Evolutionary conservation across 2,329 filamentous ascomycete species (phyloP).

Genomic region (Stagonosporopsis vannaccii): DNA sequence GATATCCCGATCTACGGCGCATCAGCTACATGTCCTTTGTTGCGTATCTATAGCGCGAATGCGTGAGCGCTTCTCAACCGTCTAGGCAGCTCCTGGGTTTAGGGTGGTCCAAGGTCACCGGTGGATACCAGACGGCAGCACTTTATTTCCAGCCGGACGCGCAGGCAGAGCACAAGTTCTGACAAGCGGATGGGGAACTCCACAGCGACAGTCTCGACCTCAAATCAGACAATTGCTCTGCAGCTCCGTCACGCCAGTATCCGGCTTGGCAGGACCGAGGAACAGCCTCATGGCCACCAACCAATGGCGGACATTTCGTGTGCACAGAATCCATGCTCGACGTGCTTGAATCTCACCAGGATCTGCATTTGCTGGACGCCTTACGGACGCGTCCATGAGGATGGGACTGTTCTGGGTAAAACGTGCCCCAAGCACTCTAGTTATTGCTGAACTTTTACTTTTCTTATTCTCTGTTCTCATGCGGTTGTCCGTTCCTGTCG

Average conservation of each 20-base stretch:
- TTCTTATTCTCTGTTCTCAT: neutral
- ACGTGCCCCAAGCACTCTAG: neutral
- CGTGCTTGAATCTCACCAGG: neutral
- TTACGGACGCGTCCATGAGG: slow-evolving; percentile 3
- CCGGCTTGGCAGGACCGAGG: neutral
- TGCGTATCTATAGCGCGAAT: neutral
- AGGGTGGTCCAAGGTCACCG: neutral
- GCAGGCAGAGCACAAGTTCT: neutral
- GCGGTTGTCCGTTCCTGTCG: neutral
- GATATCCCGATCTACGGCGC: neutral
- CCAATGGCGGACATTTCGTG: neutral
- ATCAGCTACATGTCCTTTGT: neutral
- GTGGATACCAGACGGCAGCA: neutral
- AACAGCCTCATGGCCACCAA: neutral
- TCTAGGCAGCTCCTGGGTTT: neutral
- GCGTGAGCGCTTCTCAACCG: neutral
- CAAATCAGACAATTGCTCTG: neutral
- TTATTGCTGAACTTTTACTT: neutral
- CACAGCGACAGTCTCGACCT: neutral
- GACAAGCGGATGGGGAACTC: neutral
- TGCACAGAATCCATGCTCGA: neutral
- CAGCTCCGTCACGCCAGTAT: neutral
- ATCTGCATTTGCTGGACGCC: slow-evolving; percentile 9
- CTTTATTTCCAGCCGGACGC: neutral
- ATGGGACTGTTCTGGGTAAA: neutral